Conservation (phyloP, 805 yeast species). For the Saccharomyces paradoxus region DNA sequence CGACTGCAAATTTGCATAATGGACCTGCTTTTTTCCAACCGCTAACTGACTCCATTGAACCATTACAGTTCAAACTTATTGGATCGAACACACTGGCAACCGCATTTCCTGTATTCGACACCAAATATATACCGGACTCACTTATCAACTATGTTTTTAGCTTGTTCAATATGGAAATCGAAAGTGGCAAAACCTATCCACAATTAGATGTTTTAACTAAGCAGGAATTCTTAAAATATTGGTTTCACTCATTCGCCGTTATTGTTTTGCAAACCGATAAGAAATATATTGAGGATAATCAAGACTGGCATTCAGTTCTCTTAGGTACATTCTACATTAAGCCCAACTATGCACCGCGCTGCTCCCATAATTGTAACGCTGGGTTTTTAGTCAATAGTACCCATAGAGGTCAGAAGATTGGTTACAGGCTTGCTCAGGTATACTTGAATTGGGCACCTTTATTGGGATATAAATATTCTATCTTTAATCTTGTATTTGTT, state of each 20-base stretch:
- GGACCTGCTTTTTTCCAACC: slow-evolving; percentile 32
- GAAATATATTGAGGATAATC: slow-evolving; percentile 8
- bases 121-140: slow-evolving; percentile 41
- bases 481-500: slow-evolving; percentile 80
- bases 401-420: slow-evolving; percentile 61
- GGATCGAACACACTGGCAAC: slow-evolving; percentile 45
- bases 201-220: slow-evolving; percentile 34
- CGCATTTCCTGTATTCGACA: slow-evolving; percentile 48
- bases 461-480: slow-evolving; percentile 73
- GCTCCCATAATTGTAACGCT: slow-evolving; percentile 81
- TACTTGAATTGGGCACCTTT: slow-evolving; percentile 68
- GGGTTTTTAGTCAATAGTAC: slow-evolving; percentile 65
- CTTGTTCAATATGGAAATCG: slow-evolving; percentile 58
- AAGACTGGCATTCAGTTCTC: slow-evolving; percentile 41
- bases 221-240: slow-evolving; percentile 51
- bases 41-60: slow-evolving; percentile 30
- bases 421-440: slow-evolving; percentile 56
- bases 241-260: slow-evolving; percentile 62
- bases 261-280: slow-evolving; percentile 44
- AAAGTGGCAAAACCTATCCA: slow-evolving; percentile 73
- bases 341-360: slow-evolving; percentile 80
- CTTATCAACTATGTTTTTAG: slow-evolving; percentile 40
- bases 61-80: slow-evolving; percentile 34
- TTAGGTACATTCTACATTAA: slow-evolving; percentile 75
- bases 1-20: slow-evolving; percentile 17